Percentiles rank a stretch among this genome's conserved stretches.
Conservation (phyloP, 345 rosid species). For the Hypericum androsaemum region DNA sequence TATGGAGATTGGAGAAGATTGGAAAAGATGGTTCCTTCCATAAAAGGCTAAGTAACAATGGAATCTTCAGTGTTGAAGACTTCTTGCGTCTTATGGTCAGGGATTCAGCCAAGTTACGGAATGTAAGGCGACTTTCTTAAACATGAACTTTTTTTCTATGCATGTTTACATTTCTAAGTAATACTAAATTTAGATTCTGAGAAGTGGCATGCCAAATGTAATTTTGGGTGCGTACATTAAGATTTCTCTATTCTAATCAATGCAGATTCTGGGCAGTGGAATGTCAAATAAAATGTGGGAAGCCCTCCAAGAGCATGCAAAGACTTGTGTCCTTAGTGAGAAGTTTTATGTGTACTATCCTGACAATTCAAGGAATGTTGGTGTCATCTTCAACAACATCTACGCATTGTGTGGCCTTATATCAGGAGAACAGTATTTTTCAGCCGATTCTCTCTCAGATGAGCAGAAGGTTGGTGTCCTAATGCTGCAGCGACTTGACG, state of each 20-base stretch:
- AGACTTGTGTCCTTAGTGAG: conserved; percentile 79
- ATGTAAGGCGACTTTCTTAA: conserved; percentile 34
- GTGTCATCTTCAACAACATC: conserved; percentile 77
- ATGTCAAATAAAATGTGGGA: conserved; percentile 99
- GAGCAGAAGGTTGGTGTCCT: conserved; percentile 64
- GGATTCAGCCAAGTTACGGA: conserved; percentile 64
- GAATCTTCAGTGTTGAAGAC: conserved; percentile 63
- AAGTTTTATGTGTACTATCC: conserved; percentile 78
- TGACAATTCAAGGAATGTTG: conserved; percentile 71
- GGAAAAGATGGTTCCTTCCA: conserved; percentile 99
- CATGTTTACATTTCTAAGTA: too few relatives aligned
- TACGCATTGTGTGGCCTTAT: conserved; percentile 79
- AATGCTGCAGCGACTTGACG: too few relatives aligned
- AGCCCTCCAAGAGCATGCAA: conserved; percentile 85
- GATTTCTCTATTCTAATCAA: conserved; percentile 4
- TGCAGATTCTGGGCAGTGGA: conserved; percentile 95
- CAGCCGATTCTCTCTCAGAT: conserved; percentile 76
- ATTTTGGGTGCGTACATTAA: conserved; percentile 15
- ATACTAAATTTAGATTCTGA: too few relatives aligned
- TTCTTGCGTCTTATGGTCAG: conserved; percentile 65
- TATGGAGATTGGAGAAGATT: conserved; percentile 98
- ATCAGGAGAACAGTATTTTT: conserved; percentile 68
- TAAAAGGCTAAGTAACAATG: conserved; percentile 46
- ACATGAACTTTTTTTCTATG: too few relatives aligned
- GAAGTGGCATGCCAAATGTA: conserved; percentile 1